Conservation (phyloP, 2,329 filamentous ascomycete species). For the Metarhizium album region DNA sequence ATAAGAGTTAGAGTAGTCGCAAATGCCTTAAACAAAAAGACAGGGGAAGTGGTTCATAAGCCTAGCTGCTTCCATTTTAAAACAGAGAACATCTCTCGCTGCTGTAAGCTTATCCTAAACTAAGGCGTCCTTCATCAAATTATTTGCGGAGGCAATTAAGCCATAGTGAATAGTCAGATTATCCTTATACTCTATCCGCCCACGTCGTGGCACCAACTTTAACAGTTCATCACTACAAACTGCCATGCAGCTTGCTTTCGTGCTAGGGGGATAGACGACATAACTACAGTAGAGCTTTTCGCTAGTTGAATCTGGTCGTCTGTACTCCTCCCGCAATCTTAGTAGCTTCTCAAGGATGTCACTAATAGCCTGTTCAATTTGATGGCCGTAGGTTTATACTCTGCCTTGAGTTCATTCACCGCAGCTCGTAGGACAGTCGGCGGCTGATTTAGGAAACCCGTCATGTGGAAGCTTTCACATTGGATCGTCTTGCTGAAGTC, state of each 20-base stretch:
- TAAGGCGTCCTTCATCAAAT: neutral
- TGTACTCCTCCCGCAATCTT: too few species aligned
- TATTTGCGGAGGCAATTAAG: conserved; percentile 2
- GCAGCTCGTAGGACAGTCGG: conserved; percentile 7
- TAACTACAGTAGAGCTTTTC: neutral
- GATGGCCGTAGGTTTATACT: conserved; percentile 6
- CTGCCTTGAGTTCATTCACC: neutral
- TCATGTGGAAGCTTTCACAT: conserved; percentile 5
- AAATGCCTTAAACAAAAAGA: conserved; percentile 23
- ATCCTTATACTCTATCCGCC: neutral
- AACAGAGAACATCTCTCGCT: conserved; percentile 1
- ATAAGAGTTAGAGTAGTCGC: conserved; percentile 24
- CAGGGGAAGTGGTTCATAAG: conserved; percentile 19
- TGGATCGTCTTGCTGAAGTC: conserved; percentile 14
- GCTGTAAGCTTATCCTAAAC: conserved; percentile 14
- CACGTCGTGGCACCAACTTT: neutral
- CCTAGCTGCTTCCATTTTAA: conserved; percentile 22
- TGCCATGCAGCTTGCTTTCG: neutral
- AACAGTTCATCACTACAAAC: neutral
- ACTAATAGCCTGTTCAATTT: conserved; percentile 2
- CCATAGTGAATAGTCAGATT: conserved; percentile 13
- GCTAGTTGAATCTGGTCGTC: too few species aligned
- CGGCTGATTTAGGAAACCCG: conserved; percentile 9
- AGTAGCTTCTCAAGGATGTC: too few species aligned
- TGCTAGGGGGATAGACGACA: conserved; percentile 1